Percentiles rank a stretch among this genome's conserved stretches.
Evolutionary conservation across 768 basidiomycete species (phyloP).

Genomic region (Kwoniella heveanensis): DNA sequence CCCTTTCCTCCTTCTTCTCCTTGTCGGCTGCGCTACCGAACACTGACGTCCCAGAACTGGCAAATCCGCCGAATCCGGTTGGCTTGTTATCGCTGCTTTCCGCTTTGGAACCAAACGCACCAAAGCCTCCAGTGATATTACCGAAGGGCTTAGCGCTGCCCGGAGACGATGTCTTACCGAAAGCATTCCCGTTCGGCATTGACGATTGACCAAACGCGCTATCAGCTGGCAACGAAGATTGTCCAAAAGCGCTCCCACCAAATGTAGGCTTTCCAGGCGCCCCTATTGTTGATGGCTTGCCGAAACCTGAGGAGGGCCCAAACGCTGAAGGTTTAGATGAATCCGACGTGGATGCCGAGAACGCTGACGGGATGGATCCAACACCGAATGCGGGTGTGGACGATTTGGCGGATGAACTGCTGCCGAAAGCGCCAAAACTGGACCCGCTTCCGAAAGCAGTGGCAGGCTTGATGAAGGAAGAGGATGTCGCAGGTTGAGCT

Average conservation of each 20-base stretch:
- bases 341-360: slow-evolving; percentile 13
- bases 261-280: slow-evolving; percentile 49
- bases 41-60: slow-evolving; percentile 6
- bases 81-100: slow-evolving; percentile 1
- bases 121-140: slow-evolving; percentile 42
- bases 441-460: slow-evolving; percentile 37
- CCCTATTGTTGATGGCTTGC: slow-evolving; percentile 46
- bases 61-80: slow-evolving; percentile 29
- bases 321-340: slow-evolving; percentile 50
- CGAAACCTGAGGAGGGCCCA: slow-evolving; percentile 45
- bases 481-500: slow-evolving; percentile 1
- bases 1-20: slow-evolving; percentile 1
- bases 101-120: slow-evolving; percentile 41
- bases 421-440: slow-evolving; percentile 36
- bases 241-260: slow-evolving; percentile 57
- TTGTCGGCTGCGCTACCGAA: slow-evolving; percentile 9
- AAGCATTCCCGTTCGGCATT: slow-evolving; percentile 18
- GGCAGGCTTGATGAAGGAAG: slow-evolving; percentile 48
- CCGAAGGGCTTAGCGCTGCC: slow-evolving; percentile 24
- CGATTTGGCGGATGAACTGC: slow-evolving; percentile 27
- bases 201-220: slow-evolving; percentile 26
- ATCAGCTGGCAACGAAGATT: slow-evolving; percentile 49
- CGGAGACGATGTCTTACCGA: slow-evolving; percentile 13
- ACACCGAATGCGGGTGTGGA: slow-evolving; percentile 29
- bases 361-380: slow-evolving; percentile 26